Conservation (phyloP, 495 filamentous ascomycete species). For the Staphylotrichum tortipilum region DNA sequence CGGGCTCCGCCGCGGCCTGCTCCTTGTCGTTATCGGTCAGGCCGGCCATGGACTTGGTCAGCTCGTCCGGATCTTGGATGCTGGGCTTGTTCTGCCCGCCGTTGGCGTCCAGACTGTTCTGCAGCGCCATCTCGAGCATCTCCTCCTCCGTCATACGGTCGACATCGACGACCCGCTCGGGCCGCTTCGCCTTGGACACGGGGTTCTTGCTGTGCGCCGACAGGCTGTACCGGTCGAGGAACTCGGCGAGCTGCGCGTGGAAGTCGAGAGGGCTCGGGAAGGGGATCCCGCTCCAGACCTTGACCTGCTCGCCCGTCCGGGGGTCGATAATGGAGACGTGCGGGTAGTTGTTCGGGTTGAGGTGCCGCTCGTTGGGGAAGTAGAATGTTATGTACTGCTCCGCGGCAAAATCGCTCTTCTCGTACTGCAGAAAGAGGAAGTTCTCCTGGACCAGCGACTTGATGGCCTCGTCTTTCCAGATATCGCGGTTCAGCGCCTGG, state of each 20-base stretch:
- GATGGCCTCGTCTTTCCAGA: slow-evolving; percentile 82
- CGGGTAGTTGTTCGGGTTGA: slow-evolving; percentile 70
- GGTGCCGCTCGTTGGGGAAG: slow-evolving; percentile 61
- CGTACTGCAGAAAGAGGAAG: slow-evolving; percentile 91
- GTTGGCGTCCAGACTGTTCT: slow-evolving; percentile 60
- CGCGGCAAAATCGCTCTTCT: slow-evolving; percentile 67
- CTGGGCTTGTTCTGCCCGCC: slow-evolving; percentile 18
- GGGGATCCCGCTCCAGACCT: slow-evolving; percentile 83
- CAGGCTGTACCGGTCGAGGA: slow-evolving; percentile 89
- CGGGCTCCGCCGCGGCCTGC: slow-evolving; percentile 7
- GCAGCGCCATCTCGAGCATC: slow-evolving; percentile 86
- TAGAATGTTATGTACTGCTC: slow-evolving; percentile 82
- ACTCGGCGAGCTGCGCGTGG: slow-evolving; percentile 84
- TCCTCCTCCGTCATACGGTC: slow-evolving; percentile 93
- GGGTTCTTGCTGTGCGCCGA: slow-evolving; percentile 84
- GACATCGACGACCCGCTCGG: slow-evolving; percentile 59
- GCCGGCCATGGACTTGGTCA: slow-evolving; percentile 49
- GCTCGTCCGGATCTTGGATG: slow-evolving; percentile 68
- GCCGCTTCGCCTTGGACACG: slow-evolving; percentile 69
- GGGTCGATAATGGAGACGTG: slow-evolving; percentile 95
- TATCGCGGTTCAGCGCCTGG: slow-evolving; percentile 83
- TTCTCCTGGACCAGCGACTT: slow-evolving; percentile 76
- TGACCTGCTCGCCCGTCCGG: slow-evolving; percentile 92
- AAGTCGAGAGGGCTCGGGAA: slow-evolving; percentile 72
- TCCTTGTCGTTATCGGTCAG: slow-evolving; percentile 56